A percentile compares a stretch with the other conserved stretches of the same genome.
These are phyloP conservation scores for Crassisporium funariophilum DNA, from an alignment of 768 basidiomycete species.

Conservation along the genomic window DNA sequence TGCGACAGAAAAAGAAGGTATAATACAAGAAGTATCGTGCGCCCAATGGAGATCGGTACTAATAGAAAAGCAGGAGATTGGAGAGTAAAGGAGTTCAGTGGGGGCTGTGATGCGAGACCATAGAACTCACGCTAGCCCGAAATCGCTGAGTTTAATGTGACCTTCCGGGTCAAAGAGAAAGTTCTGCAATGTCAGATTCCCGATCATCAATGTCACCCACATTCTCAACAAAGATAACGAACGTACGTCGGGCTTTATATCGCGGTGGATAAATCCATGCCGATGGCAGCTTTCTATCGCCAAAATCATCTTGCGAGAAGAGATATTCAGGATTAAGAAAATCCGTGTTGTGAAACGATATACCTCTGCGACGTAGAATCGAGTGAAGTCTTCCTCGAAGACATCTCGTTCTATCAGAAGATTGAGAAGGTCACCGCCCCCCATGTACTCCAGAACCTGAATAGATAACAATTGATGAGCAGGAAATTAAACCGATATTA, in stretches of 20 bases:
- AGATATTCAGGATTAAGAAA: slow-evolving; percentile 18
- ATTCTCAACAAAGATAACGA: slow-evolving; percentile 14
- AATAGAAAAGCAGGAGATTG: slow-evolving; percentile 21
- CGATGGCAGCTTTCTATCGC: slow-evolving; percentile 93
- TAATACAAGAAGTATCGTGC: slow-evolving; percentile 87
- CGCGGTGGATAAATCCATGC: slow-evolving; percentile 95
- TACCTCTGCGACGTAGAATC: slow-evolving; percentile 95
- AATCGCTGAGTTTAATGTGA: slow-evolving; percentile 94
- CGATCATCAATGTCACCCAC: slow-evolving; percentile 18
- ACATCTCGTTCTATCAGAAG: slow-evolving; percentile 91
- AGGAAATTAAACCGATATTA: slow-evolving; percentile 61
- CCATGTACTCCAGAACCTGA: slow-evolving; percentile 93
- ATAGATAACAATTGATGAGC: slow-evolving; percentile 26
- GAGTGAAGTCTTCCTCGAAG: slow-evolving; percentile 88
- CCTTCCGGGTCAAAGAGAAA: slow-evolving; percentile 94
- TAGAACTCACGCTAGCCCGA: slow-evolving; percentile 87
- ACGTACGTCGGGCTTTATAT: slow-evolving; percentile 92
- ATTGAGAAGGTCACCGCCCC: slow-evolving; percentile 94
- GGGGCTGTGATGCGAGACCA: neutral
- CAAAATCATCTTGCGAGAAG: slow-evolving; percentile 75
- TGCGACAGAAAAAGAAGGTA: slow-evolving; percentile 15
- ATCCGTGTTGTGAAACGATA: slow-evolving; percentile 8
- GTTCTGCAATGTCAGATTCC: slow-evolving; percentile 54
- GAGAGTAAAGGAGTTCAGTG: too few species aligned
- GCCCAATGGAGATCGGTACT: slow-evolving; percentile 96